phyloP scores from a whole-genome alignment of 2,329 filamentous ascomycete genomes.

The Colletotrichum phormii region DNA sequence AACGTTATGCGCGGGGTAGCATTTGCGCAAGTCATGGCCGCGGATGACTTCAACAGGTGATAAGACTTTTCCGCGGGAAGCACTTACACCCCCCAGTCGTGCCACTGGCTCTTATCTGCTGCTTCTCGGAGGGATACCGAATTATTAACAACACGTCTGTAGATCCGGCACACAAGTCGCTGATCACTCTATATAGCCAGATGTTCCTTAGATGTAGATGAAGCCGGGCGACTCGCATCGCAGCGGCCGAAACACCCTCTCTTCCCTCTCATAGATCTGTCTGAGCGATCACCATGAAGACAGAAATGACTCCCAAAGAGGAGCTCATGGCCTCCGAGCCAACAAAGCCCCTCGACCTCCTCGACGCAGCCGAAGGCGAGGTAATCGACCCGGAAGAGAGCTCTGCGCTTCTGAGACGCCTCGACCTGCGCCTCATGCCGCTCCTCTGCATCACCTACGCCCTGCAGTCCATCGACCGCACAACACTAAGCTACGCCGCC shows the following conservation, averaged over 20 bases:
- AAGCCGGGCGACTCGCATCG: background rate
- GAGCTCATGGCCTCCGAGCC: slow-evolving; percentile 12
- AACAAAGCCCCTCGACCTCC: slow-evolving; percentile 22
- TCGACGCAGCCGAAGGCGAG: slow-evolving; percentile 23
- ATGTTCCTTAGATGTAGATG: background rate
- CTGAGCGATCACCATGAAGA: background rate
- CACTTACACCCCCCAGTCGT: background rate
- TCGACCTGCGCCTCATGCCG: slow-evolving; percentile 41
- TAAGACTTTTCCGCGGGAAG: slow-evolving; percentile 22
- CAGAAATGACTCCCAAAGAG: slow-evolving; percentile 6
- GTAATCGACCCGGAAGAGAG: slow-evolving; percentile 10
- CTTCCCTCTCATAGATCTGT: background rate
- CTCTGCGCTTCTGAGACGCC: slow-evolving; percentile 26
- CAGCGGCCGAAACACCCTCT: background rate
- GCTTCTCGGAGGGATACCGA: background rate
- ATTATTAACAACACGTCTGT: background rate
- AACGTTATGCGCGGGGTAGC: slow-evolving; percentile 1
- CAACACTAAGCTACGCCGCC: slow-evolving; percentile 55
- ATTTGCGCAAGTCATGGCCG: background rate
- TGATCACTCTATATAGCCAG: slow-evolving; percentile 2
- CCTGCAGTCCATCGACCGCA: slow-evolving; percentile 23
- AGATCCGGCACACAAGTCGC: slow-evolving; percentile 4
- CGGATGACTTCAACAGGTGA: slow-evolving; percentile 19
- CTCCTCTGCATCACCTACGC: slow-evolving; percentile 37
- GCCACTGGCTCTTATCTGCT: slow-evolving; percentile 16